These are phyloP conservation scores for Paecilomyces dactylethromorphus DNA, from an alignment of 2,329 filamentous ascomycete genomes.

Conservation along the genomic window DNA sequence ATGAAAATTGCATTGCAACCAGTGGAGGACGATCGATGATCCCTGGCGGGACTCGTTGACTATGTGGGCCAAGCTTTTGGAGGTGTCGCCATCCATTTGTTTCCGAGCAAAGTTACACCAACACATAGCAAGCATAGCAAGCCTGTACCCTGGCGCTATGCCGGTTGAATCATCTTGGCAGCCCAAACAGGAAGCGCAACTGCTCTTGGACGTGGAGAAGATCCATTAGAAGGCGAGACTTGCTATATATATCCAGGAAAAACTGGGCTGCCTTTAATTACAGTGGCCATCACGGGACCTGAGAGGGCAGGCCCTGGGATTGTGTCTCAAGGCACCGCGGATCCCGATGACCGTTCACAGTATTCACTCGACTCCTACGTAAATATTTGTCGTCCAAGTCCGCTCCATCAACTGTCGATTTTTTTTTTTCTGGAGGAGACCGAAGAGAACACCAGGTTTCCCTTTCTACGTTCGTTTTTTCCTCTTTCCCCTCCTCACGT, in stretches of 20 bases:
- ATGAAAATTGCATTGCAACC: neutral
- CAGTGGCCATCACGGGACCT: too few species aligned
- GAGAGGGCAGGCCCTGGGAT: too few species aligned
- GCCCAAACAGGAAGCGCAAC: neutral
- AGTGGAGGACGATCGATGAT: neutral
- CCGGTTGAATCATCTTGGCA: neutral
- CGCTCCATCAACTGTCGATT: neutral
- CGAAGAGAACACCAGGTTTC: neutral
- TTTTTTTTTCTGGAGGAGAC: neutral
- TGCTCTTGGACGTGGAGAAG: neutral
- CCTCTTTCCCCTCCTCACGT: neutral
- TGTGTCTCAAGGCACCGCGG: neutral
- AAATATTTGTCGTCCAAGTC: neutral
- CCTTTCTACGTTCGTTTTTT: neutral
- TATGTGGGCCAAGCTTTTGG: neutral
- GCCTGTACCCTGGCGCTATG: neutral
- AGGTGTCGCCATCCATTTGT: neutral
- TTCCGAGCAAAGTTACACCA: neutral
- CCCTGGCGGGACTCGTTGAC: neutral
- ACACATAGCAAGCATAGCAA: neutral
- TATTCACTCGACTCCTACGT: neutral
- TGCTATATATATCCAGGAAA: neutral
- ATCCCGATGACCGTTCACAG: neutral
- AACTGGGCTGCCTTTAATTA: too few species aligned
- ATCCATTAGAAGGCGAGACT: neutral